Conservation (phyloP, 371 early-diverging fungal species). For the Saksenaea oblongispora region DNA sequence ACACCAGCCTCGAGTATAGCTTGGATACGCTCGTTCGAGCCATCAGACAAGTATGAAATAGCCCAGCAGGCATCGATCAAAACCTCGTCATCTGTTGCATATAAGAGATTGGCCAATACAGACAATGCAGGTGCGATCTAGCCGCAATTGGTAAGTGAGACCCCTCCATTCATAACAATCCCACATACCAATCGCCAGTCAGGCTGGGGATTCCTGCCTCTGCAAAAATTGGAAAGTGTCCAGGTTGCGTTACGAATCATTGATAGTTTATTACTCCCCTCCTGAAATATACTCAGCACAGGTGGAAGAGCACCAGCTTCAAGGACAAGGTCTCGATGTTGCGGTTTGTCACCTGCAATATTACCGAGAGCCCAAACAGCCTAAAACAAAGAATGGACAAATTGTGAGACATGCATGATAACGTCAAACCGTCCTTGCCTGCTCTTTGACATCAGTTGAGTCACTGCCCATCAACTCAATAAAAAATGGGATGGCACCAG, state of each 20-base stretch:
- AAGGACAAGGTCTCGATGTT: slow-evolving; percentile 94
- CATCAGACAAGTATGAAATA: slow-evolving; percentile 97
- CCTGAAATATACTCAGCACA: slow-evolving; percentile 83
- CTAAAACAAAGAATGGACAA: too few species aligned
- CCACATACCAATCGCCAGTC: slow-evolving; percentile 76
- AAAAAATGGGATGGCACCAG: slow-evolving; percentile 92
- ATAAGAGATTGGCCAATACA: slow-evolving; percentile 86
- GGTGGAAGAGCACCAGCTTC: slow-evolving; percentile 84
- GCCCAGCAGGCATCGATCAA: slow-evolving; percentile 99
- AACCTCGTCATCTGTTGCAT: slow-evolving; percentile 91
- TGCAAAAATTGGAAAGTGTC: slow-evolving; percentile 98
- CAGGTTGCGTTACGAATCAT: slow-evolving; percentile 98
- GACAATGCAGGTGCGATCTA: slow-evolving; percentile 87
- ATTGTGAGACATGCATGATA: background rate
- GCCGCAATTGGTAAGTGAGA: background rate
- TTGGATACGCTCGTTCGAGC: slow-evolving; percentile 93
- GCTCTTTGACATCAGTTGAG: slow-evolving; percentile 95
- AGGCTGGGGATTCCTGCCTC: slow-evolving; percentile 98
- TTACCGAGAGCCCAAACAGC: slow-evolving; percentile 99
- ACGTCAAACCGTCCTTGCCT: slow-evolving; percentile 48
- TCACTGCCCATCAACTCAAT: slow-evolving; percentile 86
- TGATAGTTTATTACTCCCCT: slow-evolving; percentile 82
- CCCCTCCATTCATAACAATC: background rate
- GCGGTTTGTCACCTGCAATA: slow-evolving; percentile 99
- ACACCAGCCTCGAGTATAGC: slow-evolving; percentile 95